phyloP scores from a whole-genome alignment of 768 basidiomycete species.

The Russula olivacea region DNA sequence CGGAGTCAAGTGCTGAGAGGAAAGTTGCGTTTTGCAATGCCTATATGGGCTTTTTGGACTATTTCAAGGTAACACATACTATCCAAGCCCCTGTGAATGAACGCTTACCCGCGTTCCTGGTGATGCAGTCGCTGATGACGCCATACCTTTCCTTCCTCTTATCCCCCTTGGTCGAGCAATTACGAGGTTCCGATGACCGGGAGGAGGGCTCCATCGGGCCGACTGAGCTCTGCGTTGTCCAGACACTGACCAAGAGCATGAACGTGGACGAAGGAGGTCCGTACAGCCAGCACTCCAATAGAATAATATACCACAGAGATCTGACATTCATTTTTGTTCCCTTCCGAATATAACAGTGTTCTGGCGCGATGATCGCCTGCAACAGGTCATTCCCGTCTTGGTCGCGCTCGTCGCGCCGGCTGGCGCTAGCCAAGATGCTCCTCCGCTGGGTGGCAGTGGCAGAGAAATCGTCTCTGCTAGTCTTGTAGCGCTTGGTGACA shows the following conservation, averaged over 20 bases:
- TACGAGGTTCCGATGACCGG: conserved; percentile 45
- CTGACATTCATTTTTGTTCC: neutral
- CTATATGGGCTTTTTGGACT: conserved; percentile 68
- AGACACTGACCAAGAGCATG: conserved; percentile 63
- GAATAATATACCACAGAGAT: neutral
- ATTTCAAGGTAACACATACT: conserved; percentile 66
- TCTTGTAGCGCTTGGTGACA: conserved; percentile 51
- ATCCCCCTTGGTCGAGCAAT: conserved; percentile 55
- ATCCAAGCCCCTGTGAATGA: neutral
- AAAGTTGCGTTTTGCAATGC: conserved; percentile 70
- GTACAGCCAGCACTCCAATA: conserved; percentile 27
- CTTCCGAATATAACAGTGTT: conserved; percentile 49
- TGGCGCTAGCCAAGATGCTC: neutral
- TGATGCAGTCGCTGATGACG: conserved; percentile 70
- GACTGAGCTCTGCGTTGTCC: conserved; percentile 51
- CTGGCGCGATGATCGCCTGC: conserved; percentile 83
- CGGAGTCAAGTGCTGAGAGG: conserved; percentile 37
- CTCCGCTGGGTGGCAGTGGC: too few species aligned
- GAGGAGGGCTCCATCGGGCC: conserved; percentile 29
- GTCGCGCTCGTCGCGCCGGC: conserved; percentile 12
- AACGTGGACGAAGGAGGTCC: conserved; percentile 74
- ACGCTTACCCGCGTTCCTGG: neutral
- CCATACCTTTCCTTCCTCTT: conserved; percentile 83
- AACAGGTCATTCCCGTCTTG: conserved; percentile 44
- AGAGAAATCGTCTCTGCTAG: conserved; percentile 41